Conservation (phyloP, 768 basidiomycete genomes). For the Termitomyces sp. region DNA sequence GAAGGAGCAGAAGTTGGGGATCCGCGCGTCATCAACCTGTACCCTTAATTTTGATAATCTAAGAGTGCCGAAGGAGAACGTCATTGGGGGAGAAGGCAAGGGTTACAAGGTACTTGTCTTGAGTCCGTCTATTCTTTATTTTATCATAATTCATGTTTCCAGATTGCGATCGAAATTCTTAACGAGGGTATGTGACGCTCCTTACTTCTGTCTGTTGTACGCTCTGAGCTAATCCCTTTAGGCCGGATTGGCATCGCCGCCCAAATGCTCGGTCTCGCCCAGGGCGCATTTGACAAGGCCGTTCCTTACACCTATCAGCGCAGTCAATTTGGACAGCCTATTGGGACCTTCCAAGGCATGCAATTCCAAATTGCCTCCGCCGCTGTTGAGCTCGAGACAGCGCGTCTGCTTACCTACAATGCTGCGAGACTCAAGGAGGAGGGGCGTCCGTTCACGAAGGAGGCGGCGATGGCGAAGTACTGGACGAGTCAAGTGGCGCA, state of each 20-base stretch:
- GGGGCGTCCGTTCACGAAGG: constrained; percentile 79
- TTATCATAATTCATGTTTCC: neutral
- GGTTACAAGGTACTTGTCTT: constrained; percentile 71
- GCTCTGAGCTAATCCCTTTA: neutral
- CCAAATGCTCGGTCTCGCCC: constrained; percentile 97
- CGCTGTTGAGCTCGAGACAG: constrained; percentile 86
- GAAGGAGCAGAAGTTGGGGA: constrained; percentile 98
- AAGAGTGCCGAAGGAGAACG: constrained; percentile 76
- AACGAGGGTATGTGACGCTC: constrained; percentile 67
- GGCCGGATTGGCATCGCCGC: constrained; percentile 93
- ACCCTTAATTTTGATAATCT: constrained; percentile 93
- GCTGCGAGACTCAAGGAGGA: constrained; percentile 94
- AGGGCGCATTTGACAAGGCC: constrained; percentile 93
- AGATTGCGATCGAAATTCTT: constrained; percentile 94
- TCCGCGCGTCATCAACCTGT: constrained; percentile 94
- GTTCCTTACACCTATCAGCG: constrained; percentile 96
- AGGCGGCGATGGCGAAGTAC: constrained; percentile 99
- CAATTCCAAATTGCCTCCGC: constrained; percentile 91
- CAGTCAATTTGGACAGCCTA: constrained; percentile 89
- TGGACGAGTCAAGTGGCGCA: constrained; percentile 89
- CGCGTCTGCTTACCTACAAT: constrained; percentile 91
- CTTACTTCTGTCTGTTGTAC: neutral
- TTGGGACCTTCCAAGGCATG: constrained; percentile 97
- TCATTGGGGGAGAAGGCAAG: constrained; percentile 88
- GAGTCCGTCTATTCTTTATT: neutral